Evolutionary conservation across 2,329 filamentous ascomycete genomes (phyloP), one percentile per base, ranked within the genome.

Genomic region (Mollisia scopiformis): DNA sequence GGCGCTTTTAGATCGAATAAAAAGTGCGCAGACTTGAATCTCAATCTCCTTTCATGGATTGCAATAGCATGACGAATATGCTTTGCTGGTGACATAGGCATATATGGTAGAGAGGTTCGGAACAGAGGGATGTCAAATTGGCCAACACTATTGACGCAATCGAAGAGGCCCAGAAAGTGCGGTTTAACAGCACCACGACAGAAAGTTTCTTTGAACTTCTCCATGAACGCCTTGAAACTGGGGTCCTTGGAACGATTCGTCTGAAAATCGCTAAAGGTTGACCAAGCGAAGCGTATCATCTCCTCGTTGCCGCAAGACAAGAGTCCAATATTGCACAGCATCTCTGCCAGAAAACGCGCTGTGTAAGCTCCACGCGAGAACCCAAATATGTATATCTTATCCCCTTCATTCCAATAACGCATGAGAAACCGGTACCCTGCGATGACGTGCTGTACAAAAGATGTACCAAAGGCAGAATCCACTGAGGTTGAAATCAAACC

Each of bases 341-440:
- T 59, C 23, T 59, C 57, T 5, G 57, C 21, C 0, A 59, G 57
- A 27, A 50, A 59, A 6, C 57, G 50, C 21, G 57, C 57, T 13
- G 57, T 59, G 57, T 59, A 59, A 2, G 57, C 57, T 16, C 57
- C 57, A 19, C 57, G 39, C 2, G 57, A 59, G 51, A 59, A 59
- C 13, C 57, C 57, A 10, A 59, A 59, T 14, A 59, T 59, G 23
- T 49, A 59, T 6, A 59, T 59, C 21, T 54, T 54, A 25, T 59
- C 57, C 8, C 41, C 31, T 16, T 23, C 28, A 11, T 59, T 23
- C 25, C 55, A 55, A 23, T 39, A 59, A 7, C 57, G 57, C 57
- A 59, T 59, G 13, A 59, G 31, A 25, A 59, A 59, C 6, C 21
- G 21, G 31, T 59, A 59, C 3, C 57, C 57, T 6, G 57, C 57